Conservation (phyloP, 73 alveolate species). For the Symbiodinium natans region DNA sequence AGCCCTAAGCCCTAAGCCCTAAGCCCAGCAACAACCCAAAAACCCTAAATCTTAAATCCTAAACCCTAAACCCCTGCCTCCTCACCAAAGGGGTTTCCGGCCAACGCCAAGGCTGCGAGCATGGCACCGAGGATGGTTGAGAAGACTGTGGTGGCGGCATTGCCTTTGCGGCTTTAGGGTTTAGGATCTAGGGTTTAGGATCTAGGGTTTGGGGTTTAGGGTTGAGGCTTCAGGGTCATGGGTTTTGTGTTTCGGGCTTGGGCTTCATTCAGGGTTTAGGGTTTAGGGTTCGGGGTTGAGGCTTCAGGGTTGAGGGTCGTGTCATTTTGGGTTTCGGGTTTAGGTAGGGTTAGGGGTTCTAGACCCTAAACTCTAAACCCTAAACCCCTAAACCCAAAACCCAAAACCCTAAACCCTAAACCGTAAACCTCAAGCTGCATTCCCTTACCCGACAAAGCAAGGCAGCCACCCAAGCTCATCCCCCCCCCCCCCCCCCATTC, state of each 20-base stretch:
- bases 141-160: conserved; percentile 53
- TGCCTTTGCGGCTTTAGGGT: not conserved
- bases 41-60: not conserved
- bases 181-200: too few relatives aligned
- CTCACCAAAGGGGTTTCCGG: conserved; percentile 30
- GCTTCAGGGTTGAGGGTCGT: conserved; percentile 13
- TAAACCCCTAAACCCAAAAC: too few relatives aligned
- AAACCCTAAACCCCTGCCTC: not conserved
- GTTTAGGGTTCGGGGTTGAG: not conserved
- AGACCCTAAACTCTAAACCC: not conserved
- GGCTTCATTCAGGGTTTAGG: too few relatives aligned
- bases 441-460: too few relatives aligned
- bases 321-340: not conserved
- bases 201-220: too few relatives aligned
- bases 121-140: conserved; percentile 62
- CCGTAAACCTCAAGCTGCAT: too few relatives aligned
- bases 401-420: too few relatives aligned
- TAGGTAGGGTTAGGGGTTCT: too few relatives aligned
- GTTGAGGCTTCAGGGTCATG: too few relatives aligned
- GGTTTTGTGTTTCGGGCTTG: too few relatives aligned
- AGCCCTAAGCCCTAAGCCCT: not conserved
- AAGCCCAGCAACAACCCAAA: not conserved
- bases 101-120: conserved; percentile 41
- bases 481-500: too few relatives aligned
- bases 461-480: too few relatives aligned